phyloP scores from a whole-genome alignment of 371 early-diverging fungal genomes.

The Blyttiomyces sp. region DNA sequence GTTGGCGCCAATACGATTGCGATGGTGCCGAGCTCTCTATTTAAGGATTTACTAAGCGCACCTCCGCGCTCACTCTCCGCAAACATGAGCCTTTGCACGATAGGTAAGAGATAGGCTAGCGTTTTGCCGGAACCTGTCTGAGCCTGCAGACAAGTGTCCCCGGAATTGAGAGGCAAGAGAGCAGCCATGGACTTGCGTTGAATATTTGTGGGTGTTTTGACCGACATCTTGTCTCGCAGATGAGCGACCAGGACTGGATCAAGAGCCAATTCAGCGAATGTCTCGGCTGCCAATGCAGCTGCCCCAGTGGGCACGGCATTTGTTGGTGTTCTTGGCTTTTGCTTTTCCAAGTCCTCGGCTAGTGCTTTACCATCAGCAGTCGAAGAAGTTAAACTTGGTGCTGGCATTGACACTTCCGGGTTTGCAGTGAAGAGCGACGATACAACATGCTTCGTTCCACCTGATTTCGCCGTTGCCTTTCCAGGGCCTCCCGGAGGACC shows the following conservation, averaged over 20 bases:
- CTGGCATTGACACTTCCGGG: conserved; percentile 21
- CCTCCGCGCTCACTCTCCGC: conserved; percentile 21
- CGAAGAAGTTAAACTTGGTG: neutral
- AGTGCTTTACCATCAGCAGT: neutral
- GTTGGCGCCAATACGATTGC: conserved; percentile 93
- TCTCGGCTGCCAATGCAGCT: conserved; percentile 20
- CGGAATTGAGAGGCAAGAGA: conserved; percentile 29
- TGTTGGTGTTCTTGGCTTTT: neutral
- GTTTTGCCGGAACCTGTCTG: conserved; percentile 99
- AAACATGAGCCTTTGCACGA: conserved; percentile 40
- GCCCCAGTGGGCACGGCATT: neutral
- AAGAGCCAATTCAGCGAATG: conserved; percentile 75
- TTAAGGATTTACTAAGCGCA: conserved; percentile 16
- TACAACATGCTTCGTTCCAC: conserved; percentile 7
- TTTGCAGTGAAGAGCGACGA: conserved; percentile 59
- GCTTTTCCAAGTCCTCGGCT: neutral
- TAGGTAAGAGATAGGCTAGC: conserved; percentile 90
- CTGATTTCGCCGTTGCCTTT: neutral
- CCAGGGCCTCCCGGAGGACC: neutral
- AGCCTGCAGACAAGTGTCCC: conserved; percentile 88
- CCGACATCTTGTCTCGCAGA: conserved; percentile 60
- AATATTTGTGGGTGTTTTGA: conserved; percentile 66
- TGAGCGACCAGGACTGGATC: conserved; percentile 61
- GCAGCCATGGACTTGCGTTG: conserved; percentile 69
- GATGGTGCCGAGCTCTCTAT: conserved; percentile 55